Conservation (phyloP, 2,329 filamentous ascomycete species). For the Calonectria hongkongensis region DNA sequence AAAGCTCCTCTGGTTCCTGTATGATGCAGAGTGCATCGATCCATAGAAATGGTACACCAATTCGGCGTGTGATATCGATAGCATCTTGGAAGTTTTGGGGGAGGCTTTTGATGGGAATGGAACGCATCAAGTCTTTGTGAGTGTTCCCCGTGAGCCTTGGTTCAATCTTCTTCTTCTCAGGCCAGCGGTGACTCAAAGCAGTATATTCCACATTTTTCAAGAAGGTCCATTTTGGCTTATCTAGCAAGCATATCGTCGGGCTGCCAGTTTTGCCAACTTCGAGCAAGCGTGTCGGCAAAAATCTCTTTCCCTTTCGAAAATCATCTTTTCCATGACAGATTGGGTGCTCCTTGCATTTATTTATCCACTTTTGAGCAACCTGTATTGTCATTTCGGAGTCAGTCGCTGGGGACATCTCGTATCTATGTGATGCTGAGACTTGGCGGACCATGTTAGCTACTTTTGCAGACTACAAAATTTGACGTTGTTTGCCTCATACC, state of each 20-base stretch:
- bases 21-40: conserved; percentile 53
- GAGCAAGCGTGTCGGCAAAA: not conserved
- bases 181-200: conserved; percentile 25
- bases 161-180: not conserved
- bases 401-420: not conserved
- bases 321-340: not conserved
- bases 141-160: too few relatives aligned
- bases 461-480: too few relatives aligned
- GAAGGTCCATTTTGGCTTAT: too few relatives aligned
- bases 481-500: too few relatives aligned
- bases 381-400: not conserved
- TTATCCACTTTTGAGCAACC: not conserved
- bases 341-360: not conserved
- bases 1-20: conserved; percentile 37
- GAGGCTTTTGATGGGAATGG: not conserved
- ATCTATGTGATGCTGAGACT: not conserved
- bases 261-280: not conserved
- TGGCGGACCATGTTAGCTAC: too few relatives aligned
- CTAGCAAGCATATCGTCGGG: not conserved
- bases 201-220: not conserved
- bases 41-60: conserved; percentile 42
- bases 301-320: not conserved
- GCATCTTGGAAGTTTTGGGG: conserved; percentile 27
- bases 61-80: not conserved
- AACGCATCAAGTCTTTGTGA: not conserved